phyloP scores from a whole-genome alignment of 2,329 filamentous ascomycete genomes.

The Monilinia aucupariae region DNA sequence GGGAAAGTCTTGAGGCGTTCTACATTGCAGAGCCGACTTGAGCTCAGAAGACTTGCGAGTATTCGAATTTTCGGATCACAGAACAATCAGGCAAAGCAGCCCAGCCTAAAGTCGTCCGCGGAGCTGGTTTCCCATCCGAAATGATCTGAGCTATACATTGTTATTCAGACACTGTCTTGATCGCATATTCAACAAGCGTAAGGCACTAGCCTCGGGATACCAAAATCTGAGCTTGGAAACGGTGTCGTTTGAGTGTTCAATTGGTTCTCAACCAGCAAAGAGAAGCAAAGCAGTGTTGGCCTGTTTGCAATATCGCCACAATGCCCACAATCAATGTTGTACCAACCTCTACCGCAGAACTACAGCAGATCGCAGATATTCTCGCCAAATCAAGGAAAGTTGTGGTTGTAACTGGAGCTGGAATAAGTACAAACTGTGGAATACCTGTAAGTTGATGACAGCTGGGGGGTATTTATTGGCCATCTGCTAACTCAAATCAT shows the following conservation, averaged over 20 bases:
- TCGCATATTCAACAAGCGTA: slow-evolving; percentile 6
- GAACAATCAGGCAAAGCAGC: neutral
- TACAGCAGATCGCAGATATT: slow-evolving; percentile 61
- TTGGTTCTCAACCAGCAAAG: neutral
- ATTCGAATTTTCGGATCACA: neutral
- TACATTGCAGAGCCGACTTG: neutral
- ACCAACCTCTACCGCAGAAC: slow-evolving; percentile 29
- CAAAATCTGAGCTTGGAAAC: neutral
- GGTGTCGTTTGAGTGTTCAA: neutral
- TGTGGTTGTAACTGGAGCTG: slow-evolving; percentile 66
- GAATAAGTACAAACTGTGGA: slow-evolving; percentile 70
- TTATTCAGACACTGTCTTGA: neutral
- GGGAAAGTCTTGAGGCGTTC: neutral
- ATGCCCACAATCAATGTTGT: slow-evolving; percentile 35
- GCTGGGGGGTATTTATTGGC: neutral
- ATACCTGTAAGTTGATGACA: slow-evolving; percentile 55
- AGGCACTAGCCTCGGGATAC: neutral
- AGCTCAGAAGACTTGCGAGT: neutral
- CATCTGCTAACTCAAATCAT: slow-evolving; percentile 23
- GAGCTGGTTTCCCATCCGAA: neutral
- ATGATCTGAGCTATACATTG: neutral
- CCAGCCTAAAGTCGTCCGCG: neutral
- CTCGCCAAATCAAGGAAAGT: slow-evolving; percentile 62
- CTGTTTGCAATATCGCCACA: neutral
- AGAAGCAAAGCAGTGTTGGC: neutral